Evolutionary conservation across 305 asterid genomes (phyloP).

Genomic region (Nicotiana rustica): DNA sequence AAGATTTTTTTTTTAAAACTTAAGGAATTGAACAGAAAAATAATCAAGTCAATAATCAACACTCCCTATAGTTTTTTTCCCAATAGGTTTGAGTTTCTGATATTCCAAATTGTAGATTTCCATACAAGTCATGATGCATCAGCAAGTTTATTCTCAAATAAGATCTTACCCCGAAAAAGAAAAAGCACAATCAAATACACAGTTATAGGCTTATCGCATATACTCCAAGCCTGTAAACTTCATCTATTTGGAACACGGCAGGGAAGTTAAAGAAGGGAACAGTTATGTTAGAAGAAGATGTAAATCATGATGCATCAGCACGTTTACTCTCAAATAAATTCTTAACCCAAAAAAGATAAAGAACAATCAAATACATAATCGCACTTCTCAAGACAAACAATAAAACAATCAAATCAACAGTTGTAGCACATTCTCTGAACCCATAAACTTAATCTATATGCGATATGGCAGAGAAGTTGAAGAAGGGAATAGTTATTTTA

Average conservation of each 20-base stretch:
- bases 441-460: neutral
- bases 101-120: neutral
- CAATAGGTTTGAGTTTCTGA: neutral
- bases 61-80: neutral
- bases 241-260: neutral
- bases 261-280: neutral
- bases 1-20: neutral
- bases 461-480: neutral
- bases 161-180: neutral
- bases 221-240: neutral
- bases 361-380: conserved; percentile 1
- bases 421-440: neutral
- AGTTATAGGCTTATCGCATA: neutral
- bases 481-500: neutral
- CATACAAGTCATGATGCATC: neutral
- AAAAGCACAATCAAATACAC: neutral
- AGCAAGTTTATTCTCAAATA: conserved; percentile 16
- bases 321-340: conserved; percentile 3
- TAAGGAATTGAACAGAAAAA: neutral
- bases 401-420: neutral
- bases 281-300: neutral
- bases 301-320: neutral
- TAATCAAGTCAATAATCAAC: conserved; percentile 27
- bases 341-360: neutral
- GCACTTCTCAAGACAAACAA: no score